Evolutionary conservation across 495 filamentous ascomycete species (phyloP).

Genomic region (Penicillium pulvis): DNA sequence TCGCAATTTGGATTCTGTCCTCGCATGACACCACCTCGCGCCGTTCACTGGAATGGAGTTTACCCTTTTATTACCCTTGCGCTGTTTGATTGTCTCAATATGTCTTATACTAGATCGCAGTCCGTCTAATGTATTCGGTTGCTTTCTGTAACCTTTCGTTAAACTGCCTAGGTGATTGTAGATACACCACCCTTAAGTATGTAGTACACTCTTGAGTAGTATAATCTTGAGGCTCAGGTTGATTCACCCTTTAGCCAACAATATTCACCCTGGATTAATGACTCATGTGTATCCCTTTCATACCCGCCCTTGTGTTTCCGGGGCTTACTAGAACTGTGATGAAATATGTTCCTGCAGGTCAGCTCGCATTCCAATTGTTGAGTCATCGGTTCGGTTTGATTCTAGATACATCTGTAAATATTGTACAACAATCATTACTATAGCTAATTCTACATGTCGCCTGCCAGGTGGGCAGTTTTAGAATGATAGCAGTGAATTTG

Average conservation of each 20-base stretch:
- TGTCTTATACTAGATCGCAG: conserved; percentile 18
- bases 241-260: no score
- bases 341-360: neutral
- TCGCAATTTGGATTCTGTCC: conserved; percentile 34
- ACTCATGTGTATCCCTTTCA: neutral
- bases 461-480: no score
- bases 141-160: conserved; percentile 17
- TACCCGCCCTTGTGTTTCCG: neutral
- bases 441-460: no score
- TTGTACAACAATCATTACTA: no score
- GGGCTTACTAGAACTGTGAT: neutral
- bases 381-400: no score
- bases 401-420: no score
- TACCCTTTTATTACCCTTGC: conserved; percentile 23
- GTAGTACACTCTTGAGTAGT: no score
- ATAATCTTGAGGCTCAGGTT: no score
- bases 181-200: neutral
- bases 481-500: no score
- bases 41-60: conserved; percentile 28
- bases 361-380: neutral
- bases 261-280: no score
- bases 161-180: neutral
- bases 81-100: conserved; percentile 24
- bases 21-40: conserved; percentile 23
- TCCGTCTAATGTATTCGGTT: conserved; percentile 31